Base-by-base conservation (phyloP, 1,284 basidiomycete genomes). In the Laetiporus sulphureus region DNA sequence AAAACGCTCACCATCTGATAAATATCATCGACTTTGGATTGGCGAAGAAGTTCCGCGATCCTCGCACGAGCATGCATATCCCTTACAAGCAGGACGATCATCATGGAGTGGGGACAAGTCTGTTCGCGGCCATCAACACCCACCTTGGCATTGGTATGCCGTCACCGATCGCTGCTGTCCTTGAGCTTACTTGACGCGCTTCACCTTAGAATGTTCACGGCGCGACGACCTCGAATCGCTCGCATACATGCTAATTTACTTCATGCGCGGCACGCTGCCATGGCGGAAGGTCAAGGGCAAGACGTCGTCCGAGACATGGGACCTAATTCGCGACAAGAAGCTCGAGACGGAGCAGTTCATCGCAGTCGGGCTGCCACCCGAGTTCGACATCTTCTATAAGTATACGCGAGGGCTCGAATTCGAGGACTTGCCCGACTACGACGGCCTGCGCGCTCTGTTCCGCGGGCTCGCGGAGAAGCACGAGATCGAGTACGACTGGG, bases 21-120 rank as follows among this genome's bases (percentile, higher is more conserved):
- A 94, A 91, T 62, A 78, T 98, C 52, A 97, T 98, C 60, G 95
- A 98, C 69, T 98, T 98, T 65, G 94, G 94, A 43, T 82, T 98
- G 32, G 92, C 94, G 6, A 96, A 96, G 66, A 94, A 93, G 64
- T 97, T 88, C 67, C 80, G 92, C 36, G 91, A 97, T 65, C 68
- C 86, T 7, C 80, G 82, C 54, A 93, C 91, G 1, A 82, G 85
- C 52, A 72, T 80, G 37, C 94, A 97, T 66, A 89, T 97, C 50
- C 87, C 91, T 3, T 96, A 93, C 72, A 77, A 83, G 54, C 91
- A 93, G 63, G 89, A 93, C 62, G 85, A 88, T 56, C 86, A 88
- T 62, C 82, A 85, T 45, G 83, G 83, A 40, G 94, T 95, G 31
- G 94, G 94, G 41, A 97, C 94, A 1, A 91, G 90, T 19, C 75